phyloP scores from a whole-genome alignment of 768 basidiomycete genomes.

The Tulasnella sp. region DNA sequence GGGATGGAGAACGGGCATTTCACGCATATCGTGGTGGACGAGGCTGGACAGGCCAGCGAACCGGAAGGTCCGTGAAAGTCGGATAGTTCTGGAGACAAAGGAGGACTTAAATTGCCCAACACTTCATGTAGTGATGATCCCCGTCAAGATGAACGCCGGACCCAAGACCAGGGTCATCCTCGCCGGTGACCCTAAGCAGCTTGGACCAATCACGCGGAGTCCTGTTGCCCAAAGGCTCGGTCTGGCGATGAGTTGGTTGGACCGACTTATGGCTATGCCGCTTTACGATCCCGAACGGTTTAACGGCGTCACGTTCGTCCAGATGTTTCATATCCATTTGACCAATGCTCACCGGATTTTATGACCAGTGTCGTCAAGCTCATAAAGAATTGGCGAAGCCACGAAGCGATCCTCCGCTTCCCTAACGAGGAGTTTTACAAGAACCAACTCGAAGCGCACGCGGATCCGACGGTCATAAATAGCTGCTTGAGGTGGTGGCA shows the following conservation, averaged over 20 bases:
- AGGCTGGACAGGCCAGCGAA: constrained; percentile 53
- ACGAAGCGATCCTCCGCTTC: constrained; percentile 42
- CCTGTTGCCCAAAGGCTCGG: constrained; percentile 21
- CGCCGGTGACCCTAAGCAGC: constrained; percentile 30
- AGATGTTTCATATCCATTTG: background rate
- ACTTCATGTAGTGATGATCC: constrained; percentile 31
- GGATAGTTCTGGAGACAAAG: no score
- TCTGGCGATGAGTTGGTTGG: constrained; percentile 27
- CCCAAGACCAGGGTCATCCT: constrained; percentile 28
- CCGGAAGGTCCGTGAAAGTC: constrained; percentile 28
- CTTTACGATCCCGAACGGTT: constrained; percentile 22
- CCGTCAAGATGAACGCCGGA: constrained; percentile 25
- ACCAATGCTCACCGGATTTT: background rate
- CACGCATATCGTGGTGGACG: constrained; percentile 50
- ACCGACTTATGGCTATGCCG: constrained; percentile 26
- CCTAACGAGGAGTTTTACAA: constrained; percentile 39
- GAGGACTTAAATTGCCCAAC: no score
- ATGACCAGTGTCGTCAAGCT: constrained; percentile 42
- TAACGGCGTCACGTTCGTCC: constrained; percentile 24
- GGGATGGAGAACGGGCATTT: constrained; percentile 45
- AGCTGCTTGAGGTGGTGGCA: constrained; percentile 21
- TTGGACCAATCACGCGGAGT: constrained; percentile 30
- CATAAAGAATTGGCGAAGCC: constrained; percentile 47
- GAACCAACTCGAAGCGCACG: constrained; percentile 25
- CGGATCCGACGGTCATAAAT: constrained; percentile 21